Evolutionary conservation across 2,329 filamentous ascomycete species (phyloP), one percentile per base, ranked within the genome.

Genomic region (Raffaelea arxii): DNA sequence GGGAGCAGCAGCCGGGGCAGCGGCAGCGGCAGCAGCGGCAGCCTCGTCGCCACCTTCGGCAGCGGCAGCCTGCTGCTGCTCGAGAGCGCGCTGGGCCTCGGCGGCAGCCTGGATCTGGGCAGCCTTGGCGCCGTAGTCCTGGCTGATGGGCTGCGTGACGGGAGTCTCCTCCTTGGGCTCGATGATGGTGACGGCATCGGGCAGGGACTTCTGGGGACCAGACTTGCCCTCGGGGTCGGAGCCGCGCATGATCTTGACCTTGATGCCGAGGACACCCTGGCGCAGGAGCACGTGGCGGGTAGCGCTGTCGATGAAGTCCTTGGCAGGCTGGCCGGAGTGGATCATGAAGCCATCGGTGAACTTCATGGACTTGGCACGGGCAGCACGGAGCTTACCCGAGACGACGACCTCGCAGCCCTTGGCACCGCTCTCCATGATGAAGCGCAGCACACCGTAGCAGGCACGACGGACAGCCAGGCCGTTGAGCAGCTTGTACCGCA

Each of bases 301-400:
- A 62, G 94, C 94, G 65, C 76, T 80, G 80, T 98, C 92, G 71
- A 98, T 98, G 79, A 98, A 98, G 77, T 98, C 92, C 77, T 94
- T 91, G 67, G 91, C 92, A 66, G 92, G 92, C 74, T 98, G 92
- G 76, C 92, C 92, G 65, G 92, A 98, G 87, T 98, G 92, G 77
- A 98, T 98, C 92, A 98, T 98, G 88, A 98, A 98, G 70, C 92
- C 92, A 74, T 98, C 90, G 73, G 92, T 98, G 85, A 98, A 98
- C 85, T 98, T 98, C 92, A 98, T 98, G 77, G 81, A 88, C 88
- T 98, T 98, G 74, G 92, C 92, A 80, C 92, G 89, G 65, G 92
- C 92, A 71, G 92, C 92, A 68, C 92, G 85, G 63, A 98, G 86
- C 84, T 98, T 98, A 72, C 92, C 92, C 61, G 89, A 96, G 60